Evolutionary conservation across 2,329 filamentous ascomycete genomes (phyloP), one percentile per base, ranked within the genome.

Genomic region (Alternaria alternata): DNA sequence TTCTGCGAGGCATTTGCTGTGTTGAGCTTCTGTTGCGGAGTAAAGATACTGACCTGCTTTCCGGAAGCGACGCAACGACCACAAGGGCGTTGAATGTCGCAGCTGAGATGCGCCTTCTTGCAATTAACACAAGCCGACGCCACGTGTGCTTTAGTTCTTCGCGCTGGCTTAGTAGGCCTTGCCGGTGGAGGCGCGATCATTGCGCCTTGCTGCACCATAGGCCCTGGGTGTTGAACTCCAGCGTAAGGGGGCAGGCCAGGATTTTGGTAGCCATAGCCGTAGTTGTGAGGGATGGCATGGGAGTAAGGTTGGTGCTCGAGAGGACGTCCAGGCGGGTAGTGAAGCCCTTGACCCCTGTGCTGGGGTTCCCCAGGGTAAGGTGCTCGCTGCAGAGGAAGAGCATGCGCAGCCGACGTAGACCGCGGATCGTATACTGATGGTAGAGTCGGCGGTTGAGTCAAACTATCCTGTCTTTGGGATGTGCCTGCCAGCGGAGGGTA

Each of bases 101-200:
- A 86, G 63, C 83, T 85, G 65, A 95, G 84, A 85, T 95, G 92
- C 38, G 92, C 92, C 77, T 88, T 89, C 76, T 94, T 94, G 81
- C 92, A 95, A 61, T 93, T 92, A 67, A 94, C 89, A 75, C 92
- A 95, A 26, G 92, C 92, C 36, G 91, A 94, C 51, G 91, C 91
- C 54, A 94, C 92, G 81, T 95, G 92, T 14, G 91, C 90, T 75
- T 93, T 93, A 6, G 89, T 89, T 76, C 78, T 74, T 54, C 78
- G 73, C 22, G 77, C 77, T 56, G 74, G 73, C 60, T 77, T 79
- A 41, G 63, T 70, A 22, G 71, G 66, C 60, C 75, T 69, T 9
- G 69, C 47, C 22, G 75, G 63, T 38, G 69, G 74, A 46, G 76
- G 74, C 62, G 71, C 66, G 51, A 76, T 72, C 48, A 78, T 73